Conservation (phyloP, 495 filamentous ascomycete species). For the Penicillium waksmanii region DNA sequence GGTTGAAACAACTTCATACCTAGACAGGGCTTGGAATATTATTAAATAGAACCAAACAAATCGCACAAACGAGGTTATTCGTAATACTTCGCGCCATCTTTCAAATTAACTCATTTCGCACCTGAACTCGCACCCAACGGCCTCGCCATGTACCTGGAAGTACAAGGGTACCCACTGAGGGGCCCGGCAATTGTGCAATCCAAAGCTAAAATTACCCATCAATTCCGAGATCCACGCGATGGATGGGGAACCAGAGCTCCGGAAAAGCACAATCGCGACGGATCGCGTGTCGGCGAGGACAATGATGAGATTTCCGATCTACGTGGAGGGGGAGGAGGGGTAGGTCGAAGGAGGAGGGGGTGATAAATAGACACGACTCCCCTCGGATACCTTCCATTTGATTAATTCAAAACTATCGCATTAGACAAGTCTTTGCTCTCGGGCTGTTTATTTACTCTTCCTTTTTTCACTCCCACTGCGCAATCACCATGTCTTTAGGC, state of each 20-base stretch:
- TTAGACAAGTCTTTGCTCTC: neutral
- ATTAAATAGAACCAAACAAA: too few species aligned
- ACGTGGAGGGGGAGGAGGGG: conserved; percentile 15
- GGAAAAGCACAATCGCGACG: neutral
- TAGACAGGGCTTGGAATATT: neutral
- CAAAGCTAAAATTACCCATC: conserved; percentile 3
- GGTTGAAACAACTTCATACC: neutral
- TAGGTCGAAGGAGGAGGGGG: conserved; percentile 3
- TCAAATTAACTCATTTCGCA: too few species aligned
- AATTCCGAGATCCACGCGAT: neutral
- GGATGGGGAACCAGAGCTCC: neutral
- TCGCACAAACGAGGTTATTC: too few species aligned
- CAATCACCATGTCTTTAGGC: conserved; percentile 40
- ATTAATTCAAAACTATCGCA: neutral
- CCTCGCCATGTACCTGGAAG: neutral
- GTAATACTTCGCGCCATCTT: too few species aligned
- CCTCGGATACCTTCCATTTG: neutral
- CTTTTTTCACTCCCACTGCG: neutral
- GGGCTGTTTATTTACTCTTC: neutral
- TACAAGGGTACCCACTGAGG: conserved; percentile 4
- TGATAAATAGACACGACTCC: conserved; percentile 11
- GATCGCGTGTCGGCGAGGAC: conserved; percentile 2
- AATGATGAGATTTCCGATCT: conserved; percentile 8
- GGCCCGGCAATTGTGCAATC: conserved; percentile 15
- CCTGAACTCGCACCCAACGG: neutral